Evolutionary conservation across 768 basidiomycete genomes (phyloP).

Genomic region (Mycena amicta): DNA sequence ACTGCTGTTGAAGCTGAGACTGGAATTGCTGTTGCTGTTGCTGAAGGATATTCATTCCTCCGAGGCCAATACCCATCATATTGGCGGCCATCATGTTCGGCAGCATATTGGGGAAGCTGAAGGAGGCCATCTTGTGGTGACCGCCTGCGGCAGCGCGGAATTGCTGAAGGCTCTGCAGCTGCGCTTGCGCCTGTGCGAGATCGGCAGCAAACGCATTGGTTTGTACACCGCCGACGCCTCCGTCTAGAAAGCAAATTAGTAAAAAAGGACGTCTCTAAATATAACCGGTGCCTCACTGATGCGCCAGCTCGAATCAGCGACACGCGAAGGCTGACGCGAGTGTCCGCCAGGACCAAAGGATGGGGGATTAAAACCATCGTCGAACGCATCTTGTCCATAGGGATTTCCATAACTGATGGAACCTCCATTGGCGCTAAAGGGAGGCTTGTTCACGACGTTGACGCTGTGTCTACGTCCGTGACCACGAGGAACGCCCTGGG

Average conservation of each 20-base stretch:
- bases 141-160: conserved; percentile 95
- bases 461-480: conserved; percentile 91
- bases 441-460: conserved; percentile 82
- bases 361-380: conserved; percentile 77
- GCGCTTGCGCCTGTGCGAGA: conserved; percentile 95
- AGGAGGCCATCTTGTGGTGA: conserved; percentile 95
- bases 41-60: conserved; percentile 82
- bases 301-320: conserved; percentile 82
- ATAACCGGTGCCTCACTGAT: conserved; percentile 57
- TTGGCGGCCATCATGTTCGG: conserved; percentile 97
- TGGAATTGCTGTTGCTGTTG: conserved; percentile 96
- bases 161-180: conserved; percentile 92
- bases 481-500: conserved; percentile 71
- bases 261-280: conserved; percentile 2
- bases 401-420: conserved; percentile 52
- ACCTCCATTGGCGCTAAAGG: conserved; percentile 46
- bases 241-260: conserved; percentile 49
- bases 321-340: conserved; percentile 71
- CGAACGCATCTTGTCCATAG: conserved; percentile 67
- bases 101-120: conserved; percentile 97
- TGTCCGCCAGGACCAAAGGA: conserved; percentile 59
- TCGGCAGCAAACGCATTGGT: conserved; percentile 73
- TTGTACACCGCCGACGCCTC: conserved; percentile 71
- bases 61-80: conserved; percentile 88
- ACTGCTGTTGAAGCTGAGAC: conserved; percentile 92